Base-by-base conservation (phyloP, 305 asterid species). In the Rubia tinctorum region DNA sequence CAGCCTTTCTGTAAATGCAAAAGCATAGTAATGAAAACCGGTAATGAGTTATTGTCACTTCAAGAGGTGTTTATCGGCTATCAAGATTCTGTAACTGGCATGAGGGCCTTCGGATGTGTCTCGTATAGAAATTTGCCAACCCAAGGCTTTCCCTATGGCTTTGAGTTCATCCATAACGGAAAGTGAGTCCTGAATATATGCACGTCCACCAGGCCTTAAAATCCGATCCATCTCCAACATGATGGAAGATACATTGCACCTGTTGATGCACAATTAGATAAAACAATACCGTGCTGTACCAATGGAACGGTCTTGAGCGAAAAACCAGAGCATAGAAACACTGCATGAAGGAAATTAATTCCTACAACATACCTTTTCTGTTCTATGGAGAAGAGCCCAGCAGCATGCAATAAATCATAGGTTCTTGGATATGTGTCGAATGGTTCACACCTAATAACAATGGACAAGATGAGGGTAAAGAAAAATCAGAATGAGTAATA, bases 221-320 rank as follows among this genome's bases (percentile, higher is more conserved):
- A 92, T 86, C 56, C 98, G 82, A 75, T 92, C 95, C 98, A 92
- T 92, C 81, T 92, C 98, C 74, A 92, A 87, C 96, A 92, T 87
- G 82, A 92, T 88, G 77, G 81, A 81, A 10, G 95, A 81, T 64
- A 88, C 56, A 76, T 89, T 86, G 87, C 98, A 92, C 78, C 98
- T 92, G 86, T 25, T 66, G 56, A 17, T 55, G 76, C 39, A 72
- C 34, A 13, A 53, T 72, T 60, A 58, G 25, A 37, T 22, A 17
- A 47, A 75, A 56, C 23, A 17, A 37, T 22, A 9, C 6, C n/a
- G 42, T 60, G 25, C 69, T 8, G 22, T 30, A 49, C 37, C 13
- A 51, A 20, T 2, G 49, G 12, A 44, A 44, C 27, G 5, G 12
- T 18, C 27, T 56, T 56, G 25, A 39, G 12, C 45, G 45, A 62